Percentiles rank a stretch among this genome's conserved stretches.
Conservation (phyloP, 2,329 filamentous ascomycete genomes). For the Cytospora schulzeri region DNA sequence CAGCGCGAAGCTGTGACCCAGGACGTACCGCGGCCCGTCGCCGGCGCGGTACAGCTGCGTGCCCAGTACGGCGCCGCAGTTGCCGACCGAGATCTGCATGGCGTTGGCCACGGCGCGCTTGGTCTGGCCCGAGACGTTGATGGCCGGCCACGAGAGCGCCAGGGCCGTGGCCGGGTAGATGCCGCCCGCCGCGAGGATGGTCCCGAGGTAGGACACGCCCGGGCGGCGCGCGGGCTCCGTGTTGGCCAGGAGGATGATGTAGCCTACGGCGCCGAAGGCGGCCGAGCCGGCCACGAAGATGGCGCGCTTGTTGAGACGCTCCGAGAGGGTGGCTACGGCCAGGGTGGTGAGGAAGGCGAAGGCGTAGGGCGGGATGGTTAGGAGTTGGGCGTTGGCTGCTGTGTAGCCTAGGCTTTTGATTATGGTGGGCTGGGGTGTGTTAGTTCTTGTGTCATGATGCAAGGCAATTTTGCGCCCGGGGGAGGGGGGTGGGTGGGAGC, state of each 20-base stretch:
- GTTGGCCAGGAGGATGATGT: slow-evolving; percentile 60
- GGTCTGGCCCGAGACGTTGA: slow-evolving; percentile 71
- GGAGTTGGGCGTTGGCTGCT: slow-evolving; percentile 55
- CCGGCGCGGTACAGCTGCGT: slow-evolving; percentile 68
- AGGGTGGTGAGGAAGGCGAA: slow-evolving; percentile 64
- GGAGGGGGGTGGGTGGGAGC: too few species aligned
- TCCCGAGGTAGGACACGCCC: slow-evolving; percentile 61
- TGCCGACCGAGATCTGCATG: slow-evolving; percentile 73
- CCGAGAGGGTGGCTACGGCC: slow-evolving; percentile 60
- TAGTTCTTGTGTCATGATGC: background rate
- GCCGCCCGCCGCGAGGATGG: slow-evolving; percentile 65
- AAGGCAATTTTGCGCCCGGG: too few species aligned
- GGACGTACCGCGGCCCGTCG: slow-evolving; percentile 62
- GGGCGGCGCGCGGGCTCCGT: slow-evolving; percentile 48
- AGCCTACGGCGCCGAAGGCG: slow-evolving; percentile 61
- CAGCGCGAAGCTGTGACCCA: slow-evolving; percentile 69
- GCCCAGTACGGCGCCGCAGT: slow-evolving; percentile 67
- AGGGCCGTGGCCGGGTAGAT: slow-evolving; percentile 68
- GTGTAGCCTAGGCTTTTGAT: slow-evolving; percentile 57
- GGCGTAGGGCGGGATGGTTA: slow-evolving; percentile 66
- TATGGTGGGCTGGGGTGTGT: slow-evolving; percentile 48
- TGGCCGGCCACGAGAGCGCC: slow-evolving; percentile 69
- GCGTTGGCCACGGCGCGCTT: slow-evolving; percentile 70
- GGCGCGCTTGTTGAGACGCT: slow-evolving; percentile 58
- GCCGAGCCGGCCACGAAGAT: slow-evolving; percentile 65